These are phyloP conservation scores for Arbutus unedo DNA, from an alignment of 148 eudicot genomes.

Conservation along the genomic window DNA sequence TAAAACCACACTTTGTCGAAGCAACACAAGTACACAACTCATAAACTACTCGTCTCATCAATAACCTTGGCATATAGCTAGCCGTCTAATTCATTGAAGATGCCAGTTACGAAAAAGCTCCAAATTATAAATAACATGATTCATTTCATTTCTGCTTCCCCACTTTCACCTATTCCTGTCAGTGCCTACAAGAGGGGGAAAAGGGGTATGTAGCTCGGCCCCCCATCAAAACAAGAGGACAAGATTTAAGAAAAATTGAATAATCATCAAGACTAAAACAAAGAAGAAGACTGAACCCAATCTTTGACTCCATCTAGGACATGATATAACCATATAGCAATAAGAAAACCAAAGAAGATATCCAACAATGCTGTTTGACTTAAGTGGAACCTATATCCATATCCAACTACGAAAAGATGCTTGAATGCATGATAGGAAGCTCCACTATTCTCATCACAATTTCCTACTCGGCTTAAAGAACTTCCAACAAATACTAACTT, in stretches of 20 bases:
- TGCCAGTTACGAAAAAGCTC: constrained; percentile 12
- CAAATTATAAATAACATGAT: constrained; percentile 25
- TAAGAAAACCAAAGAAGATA: neutral
- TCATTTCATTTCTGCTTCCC: constrained; percentile 53
- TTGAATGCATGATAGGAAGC: neutral
- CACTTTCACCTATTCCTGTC: constrained; percentile 72
- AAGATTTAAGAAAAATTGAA: constrained; percentile 6
- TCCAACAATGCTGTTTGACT: neutral
- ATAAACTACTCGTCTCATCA: constrained; percentile 18
- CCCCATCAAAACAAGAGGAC: constrained; percentile 33
- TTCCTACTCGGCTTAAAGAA: neutral
- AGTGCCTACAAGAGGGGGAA: constrained; percentile 64
- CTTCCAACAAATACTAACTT: constrained; percentile 35
- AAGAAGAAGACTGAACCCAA: neutral
- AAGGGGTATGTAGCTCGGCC: constrained; percentile 35
- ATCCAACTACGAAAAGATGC: neutral
- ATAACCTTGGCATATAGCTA: neutral
- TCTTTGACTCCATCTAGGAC: neutral
- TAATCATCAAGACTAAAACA: constrained; percentile 9
- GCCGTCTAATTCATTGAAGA: constrained; percentile 2
- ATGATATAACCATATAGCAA: neutral
- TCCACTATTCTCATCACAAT: neutral
- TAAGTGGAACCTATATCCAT: neutral
- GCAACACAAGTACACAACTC: constrained; percentile 15
- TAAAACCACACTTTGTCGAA: too few species aligned